phyloP scores from a whole-genome alignment of 2,329 filamentous ascomycete species.

The Lanzia echinophila region DNA sequence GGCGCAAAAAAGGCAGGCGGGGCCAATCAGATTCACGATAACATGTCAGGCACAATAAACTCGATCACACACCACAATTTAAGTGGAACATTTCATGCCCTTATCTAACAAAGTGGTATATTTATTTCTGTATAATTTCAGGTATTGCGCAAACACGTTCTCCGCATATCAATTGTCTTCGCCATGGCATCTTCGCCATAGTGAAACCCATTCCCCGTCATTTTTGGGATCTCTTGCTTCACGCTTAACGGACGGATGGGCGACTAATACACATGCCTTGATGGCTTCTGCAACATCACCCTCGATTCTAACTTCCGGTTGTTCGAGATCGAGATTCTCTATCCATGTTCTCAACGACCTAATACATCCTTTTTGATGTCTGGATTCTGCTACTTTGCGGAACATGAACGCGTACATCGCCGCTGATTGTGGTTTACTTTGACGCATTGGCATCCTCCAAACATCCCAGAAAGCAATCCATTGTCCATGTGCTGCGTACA shows the following conservation, averaged over 20 bases:
- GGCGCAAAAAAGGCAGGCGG: background rate
- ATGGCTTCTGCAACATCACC: constrained; percentile 42
- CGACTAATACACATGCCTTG: constrained; percentile 48
- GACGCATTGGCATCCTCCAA: constrained; percentile 50
- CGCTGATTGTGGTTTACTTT: constrained; percentile 41
- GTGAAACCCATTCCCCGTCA: constrained; percentile 15
- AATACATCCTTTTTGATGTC: constrained; percentile 38
- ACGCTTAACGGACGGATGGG: constrained; percentile 38
- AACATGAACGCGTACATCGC: constrained; percentile 51
- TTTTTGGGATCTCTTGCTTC: constrained; percentile 11
- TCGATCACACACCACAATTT: too few species aligned
- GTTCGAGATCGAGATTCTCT: constrained; percentile 53
- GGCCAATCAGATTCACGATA: background rate
- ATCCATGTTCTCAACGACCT: constrained; percentile 46
- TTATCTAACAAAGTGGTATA: background rate
- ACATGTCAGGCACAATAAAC: background rate
- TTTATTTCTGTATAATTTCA: background rate
- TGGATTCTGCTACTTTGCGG: constrained; percentile 38
- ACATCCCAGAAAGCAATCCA: constrained; percentile 55
- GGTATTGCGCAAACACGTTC: background rate
- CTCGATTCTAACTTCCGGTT: constrained; percentile 40
- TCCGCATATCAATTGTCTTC: background rate
- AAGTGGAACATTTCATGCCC: background rate
- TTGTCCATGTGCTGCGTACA: constrained; percentile 41
- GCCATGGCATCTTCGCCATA: constrained; percentile 16